phyloP scores from a whole-genome alignment of 352 stramenopile species.

The Sclerospora graminicola region DNA sequence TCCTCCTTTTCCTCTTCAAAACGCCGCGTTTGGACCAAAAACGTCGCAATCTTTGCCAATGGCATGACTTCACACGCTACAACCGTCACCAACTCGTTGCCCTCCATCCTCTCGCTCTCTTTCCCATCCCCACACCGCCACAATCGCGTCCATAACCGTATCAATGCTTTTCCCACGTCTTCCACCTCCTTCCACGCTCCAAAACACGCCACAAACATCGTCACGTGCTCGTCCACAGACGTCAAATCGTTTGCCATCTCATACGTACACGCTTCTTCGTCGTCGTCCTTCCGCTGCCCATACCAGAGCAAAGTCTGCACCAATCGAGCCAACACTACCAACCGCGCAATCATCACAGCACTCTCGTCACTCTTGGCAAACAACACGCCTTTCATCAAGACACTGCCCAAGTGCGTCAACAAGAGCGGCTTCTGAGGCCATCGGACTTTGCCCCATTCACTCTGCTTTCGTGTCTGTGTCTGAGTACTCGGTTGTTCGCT shows the following conservation, averaged over 20 bases:
- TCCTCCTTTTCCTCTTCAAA: too few species aligned
- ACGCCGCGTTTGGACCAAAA: conserved; percentile 36
- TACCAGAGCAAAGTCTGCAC: conserved; percentile 78
- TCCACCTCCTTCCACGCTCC: too few species aligned
- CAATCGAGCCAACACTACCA: conserved; percentile 58
- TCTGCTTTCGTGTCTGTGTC: conserved; percentile 82
- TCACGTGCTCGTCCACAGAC: conserved; percentile 42
- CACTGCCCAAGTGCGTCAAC: conserved; percentile 57
- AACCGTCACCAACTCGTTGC: conserved; percentile 53
- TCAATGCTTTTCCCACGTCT: too few species aligned
- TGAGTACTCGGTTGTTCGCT: conserved; percentile 73
- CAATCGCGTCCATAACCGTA: conserved; percentile 15
- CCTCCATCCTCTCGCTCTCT: conserved; percentile 9
- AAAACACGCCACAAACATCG: conserved; percentile 45
- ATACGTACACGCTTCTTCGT: conserved; percentile 48
- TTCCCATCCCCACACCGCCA: too few species aligned
- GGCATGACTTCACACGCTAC: conserved; percentile 66
- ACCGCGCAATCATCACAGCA: conserved; percentile 43
- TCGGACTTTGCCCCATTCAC: conserved; percentile 72
- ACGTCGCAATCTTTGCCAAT: conserved; percentile 56
- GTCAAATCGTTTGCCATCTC: conserved; percentile 47
- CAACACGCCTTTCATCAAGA: conserved; percentile 64
- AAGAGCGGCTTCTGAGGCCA: conserved; percentile 68
- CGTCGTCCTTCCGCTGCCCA: too few species aligned
- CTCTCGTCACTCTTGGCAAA: conserved; percentile 44